Conservation (phyloP, 1,284 basidiomycete genomes). For the Mycosarcoma maydis region DNA sequence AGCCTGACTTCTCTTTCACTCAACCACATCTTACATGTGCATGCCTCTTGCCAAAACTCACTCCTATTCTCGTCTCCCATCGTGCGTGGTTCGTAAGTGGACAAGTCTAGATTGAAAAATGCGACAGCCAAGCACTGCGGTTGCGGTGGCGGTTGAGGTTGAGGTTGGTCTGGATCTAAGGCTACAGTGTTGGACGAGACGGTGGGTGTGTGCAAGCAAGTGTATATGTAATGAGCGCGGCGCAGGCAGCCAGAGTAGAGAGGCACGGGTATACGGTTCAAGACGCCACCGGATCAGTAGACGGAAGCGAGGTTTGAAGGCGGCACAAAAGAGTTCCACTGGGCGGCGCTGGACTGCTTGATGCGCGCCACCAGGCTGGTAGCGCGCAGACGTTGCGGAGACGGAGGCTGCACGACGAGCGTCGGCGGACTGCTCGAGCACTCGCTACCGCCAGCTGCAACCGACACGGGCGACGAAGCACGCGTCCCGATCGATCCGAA, state of each 20-base stretch:
- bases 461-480: slow-evolving; percentile 5
- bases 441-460: neutral
- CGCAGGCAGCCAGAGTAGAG: no score
- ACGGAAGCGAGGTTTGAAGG: slow-evolving; percentile 24
- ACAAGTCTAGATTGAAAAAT: no score
- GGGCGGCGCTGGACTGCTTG: no score
- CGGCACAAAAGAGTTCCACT: neutral
- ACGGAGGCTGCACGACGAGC: slow-evolving; percentile 38
- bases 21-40: no score
- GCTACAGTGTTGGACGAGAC: slow-evolving; percentile 8
- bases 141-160: no score
- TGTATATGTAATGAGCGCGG: no score
- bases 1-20: no score
- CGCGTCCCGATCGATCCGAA: slow-evolving; percentile 4
- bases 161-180: neutral
- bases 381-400: slow-evolving; percentile 17
- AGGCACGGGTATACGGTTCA: no score
- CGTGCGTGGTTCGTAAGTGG: no score
- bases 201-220: neutral
- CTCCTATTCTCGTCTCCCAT: no score
- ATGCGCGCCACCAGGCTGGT: neutral
- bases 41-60: no score
- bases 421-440: slow-evolving; percentile 17
- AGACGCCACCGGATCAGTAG: neutral
- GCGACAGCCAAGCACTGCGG: no score